Evolutionary conservation across 768 basidiomycete species (phyloP).

Genomic region (Lactarius hengduanensis): DNA sequence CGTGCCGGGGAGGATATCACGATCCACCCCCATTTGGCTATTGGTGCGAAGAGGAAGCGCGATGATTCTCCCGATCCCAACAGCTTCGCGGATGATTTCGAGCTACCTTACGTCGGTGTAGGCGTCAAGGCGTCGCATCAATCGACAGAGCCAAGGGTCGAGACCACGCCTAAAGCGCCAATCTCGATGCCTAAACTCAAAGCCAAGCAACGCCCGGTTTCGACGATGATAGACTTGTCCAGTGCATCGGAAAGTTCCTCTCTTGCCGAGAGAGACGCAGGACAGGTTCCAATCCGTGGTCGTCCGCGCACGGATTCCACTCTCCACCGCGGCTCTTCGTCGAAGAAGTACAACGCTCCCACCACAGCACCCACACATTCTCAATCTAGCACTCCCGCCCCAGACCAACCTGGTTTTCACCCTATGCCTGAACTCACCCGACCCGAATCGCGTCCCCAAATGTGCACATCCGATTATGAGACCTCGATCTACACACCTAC

Average conservation of each 20-base stretch:
- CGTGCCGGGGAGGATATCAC: slow-evolving; percentile 28
- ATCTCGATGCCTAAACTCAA: not conserved
- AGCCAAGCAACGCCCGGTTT: slow-evolving; percentile 16
- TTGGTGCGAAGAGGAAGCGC: slow-evolving; percentile 47
- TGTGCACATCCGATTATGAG: slow-evolving; percentile 16
- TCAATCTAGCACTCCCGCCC: slow-evolving; percentile 21
- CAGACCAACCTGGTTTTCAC: slow-evolving; percentile 17
- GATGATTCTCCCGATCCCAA: slow-evolving; percentile 40
- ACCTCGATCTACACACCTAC: slow-evolving; percentile 13
- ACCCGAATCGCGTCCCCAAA: slow-evolving; percentile 16
- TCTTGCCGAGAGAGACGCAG: slow-evolving; percentile 8
- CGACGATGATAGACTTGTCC: slow-evolving; percentile 4
- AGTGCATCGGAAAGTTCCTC: slow-evolving; percentile 10
- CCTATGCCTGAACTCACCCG: slow-evolving; percentile 12
- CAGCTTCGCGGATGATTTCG: slow-evolving; percentile 36
- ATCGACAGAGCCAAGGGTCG: slow-evolving; percentile 1
- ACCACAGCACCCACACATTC: slow-evolving; percentile 13
- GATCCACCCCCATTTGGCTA: slow-evolving; percentile 25
- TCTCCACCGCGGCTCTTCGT: slow-evolving; percentile 13
- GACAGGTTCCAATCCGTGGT: slow-evolving; percentile 22
- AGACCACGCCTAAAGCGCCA: slow-evolving; percentile 14
- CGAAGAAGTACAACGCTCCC: slow-evolving; percentile 13
- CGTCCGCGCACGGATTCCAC: slow-evolving; percentile 21
- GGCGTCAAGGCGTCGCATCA: slow-evolving; percentile 32
- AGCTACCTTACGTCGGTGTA: slow-evolving; percentile 44